Evolutionary conservation across 176 grass and related monocot genomes (phyloP).

Genomic region (Aegilops longissima): DNA sequence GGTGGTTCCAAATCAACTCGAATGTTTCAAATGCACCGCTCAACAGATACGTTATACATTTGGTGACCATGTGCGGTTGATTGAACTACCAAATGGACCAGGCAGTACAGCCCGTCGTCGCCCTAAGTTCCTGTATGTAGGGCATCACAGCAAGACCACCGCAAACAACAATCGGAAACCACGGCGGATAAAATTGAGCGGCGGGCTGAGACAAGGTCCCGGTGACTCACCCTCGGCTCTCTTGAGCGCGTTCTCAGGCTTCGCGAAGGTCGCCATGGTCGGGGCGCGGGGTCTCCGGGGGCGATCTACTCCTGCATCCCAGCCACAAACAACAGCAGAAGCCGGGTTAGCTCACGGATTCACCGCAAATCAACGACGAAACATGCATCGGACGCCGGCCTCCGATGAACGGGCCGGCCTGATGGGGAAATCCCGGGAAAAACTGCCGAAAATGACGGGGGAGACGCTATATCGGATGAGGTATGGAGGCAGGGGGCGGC

Average conservation of each 20-base stretch:
- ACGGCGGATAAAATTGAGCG: neutral
- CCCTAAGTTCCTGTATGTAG: neutral
- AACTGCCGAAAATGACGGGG: neutral
- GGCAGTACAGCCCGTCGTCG: neutral
- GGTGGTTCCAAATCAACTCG: neutral
- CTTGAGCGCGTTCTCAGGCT: constrained; percentile 97
- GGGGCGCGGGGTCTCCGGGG: constrained; percentile 28
- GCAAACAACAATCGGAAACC: neutral
- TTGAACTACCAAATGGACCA: neutral
- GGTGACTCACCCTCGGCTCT: constrained; percentile 67
- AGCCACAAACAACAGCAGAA: neutral
- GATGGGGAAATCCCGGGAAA: neutral
- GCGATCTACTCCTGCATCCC: constrained; percentile 46
- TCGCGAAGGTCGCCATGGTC: constrained; percentile 85
- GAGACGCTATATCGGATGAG: neutral
- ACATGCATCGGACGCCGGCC: neutral
- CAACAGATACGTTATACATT: neutral
- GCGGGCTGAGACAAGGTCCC: neutral
- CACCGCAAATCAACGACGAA: neutral
- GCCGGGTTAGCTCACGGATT: neutral
- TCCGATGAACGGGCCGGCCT: neutral
- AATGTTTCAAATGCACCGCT: neutral
- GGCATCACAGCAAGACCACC: neutral
- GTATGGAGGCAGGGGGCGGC: neutral
- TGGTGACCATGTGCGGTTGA: neutral